A percentile compares a stretch with the other conserved stretches of the same genome.
Conservation (phyloP, 257 asterid genomes). For the Coffea canephora region DNA sequence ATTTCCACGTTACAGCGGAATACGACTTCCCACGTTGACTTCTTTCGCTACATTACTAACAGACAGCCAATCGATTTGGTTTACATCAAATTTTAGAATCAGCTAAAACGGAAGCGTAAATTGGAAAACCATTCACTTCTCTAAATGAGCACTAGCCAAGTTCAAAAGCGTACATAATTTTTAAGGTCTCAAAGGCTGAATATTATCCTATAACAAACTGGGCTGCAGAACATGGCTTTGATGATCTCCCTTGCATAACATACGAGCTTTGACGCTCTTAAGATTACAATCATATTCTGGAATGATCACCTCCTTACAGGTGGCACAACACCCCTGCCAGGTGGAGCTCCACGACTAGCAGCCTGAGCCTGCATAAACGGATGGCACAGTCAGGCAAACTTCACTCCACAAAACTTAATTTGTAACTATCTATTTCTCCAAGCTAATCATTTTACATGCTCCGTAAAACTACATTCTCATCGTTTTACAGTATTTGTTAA, state of each 20-base stretch:
- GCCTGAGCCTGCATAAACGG: constrained; percentile 71
- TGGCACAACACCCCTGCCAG: constrained; percentile 82
- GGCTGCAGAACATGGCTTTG: constrained; percentile 6
- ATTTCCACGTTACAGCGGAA: neutral
- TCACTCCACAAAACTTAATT: neutral
- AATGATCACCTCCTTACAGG: constrained; percentile 74
- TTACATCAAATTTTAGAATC: neutral
- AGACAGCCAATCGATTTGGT: neutral
- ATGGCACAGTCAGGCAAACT: constrained; percentile 19
- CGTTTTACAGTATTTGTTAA: too few relatives aligned
- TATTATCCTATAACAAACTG: constrained; percentile 2
- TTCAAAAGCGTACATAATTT: neutral
- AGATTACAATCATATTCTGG: neutral
- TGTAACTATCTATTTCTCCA: neutral
- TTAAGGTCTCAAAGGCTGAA: constrained; percentile 3
- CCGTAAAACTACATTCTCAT: neutral
- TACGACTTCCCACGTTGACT: neutral
- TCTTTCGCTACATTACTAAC: neutral
- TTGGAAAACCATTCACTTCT: constrained; percentile 1
- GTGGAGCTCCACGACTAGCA: constrained; percentile 86
- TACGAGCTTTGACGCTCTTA: neutral
- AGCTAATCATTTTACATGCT: neutral
- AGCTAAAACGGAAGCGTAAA: neutral
- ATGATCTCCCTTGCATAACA: neutral
- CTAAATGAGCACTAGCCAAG: constrained; percentile 1